Conservation (phyloP, 2,329 filamentous ascomycete species). For the Lachnellula cervina region DNA sequence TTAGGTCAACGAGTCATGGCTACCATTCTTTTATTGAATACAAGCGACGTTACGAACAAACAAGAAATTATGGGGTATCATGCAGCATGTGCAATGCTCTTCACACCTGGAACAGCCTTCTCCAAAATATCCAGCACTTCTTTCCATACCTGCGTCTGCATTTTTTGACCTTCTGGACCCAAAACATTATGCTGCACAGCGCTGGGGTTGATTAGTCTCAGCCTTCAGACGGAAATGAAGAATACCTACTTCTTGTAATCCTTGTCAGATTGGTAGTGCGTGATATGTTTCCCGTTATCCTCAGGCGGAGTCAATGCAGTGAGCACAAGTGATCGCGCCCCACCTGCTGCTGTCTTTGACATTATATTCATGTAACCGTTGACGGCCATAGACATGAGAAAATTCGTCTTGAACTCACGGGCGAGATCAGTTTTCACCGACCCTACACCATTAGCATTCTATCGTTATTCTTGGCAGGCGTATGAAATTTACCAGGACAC, state of each 20-base stretch:
- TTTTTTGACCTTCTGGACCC: constrained; percentile 21
- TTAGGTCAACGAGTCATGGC: too few species aligned
- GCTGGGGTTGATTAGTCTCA: constrained; percentile 11
- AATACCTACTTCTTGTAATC: constrained; percentile 23
- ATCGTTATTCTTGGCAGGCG: neutral
- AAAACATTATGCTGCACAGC: constrained; percentile 19
- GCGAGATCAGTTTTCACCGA: constrained; percentile 24
- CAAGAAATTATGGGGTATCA: neutral
- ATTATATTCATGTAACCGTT: constrained; percentile 16
- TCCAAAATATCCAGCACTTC: constrained; percentile 22
- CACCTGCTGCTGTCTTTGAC: constrained; percentile 30
- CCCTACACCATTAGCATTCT: constrained; percentile 8
- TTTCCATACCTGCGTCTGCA: constrained; percentile 25
- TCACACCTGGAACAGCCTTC: constrained; percentile 19
- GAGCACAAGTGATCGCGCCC: constrained; percentile 28
- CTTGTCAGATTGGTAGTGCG: constrained; percentile 20
- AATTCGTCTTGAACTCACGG: constrained; percentile 18
- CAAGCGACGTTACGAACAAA: neutral
- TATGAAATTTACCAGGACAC: constrained; percentile 16
- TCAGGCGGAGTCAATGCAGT: constrained; percentile 23
- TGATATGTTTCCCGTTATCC: constrained; percentile 26
- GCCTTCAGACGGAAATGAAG: neutral
- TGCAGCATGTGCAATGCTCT: constrained; percentile 10
- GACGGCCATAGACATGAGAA: constrained; percentile 8
- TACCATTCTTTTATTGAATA: too few species aligned